Conservation (phyloP, 331 rosid genomes). For the Telfairia occidentalis region DNA sequence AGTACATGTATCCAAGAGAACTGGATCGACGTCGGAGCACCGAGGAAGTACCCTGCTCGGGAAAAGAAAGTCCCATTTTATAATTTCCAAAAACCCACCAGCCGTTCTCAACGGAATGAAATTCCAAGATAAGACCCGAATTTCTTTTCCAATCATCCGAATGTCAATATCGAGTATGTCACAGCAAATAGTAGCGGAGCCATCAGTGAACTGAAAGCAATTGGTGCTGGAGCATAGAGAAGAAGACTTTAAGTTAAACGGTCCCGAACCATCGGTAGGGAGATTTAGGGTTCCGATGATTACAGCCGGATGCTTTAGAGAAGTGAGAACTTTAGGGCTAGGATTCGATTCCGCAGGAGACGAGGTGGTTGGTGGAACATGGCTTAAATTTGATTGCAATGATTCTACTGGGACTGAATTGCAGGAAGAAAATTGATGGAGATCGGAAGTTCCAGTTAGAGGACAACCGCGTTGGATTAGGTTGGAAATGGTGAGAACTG, state of each 20-base stretch:
- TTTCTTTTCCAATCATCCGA: conserved; percentile 26
- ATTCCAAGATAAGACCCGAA: conserved; percentile 58
- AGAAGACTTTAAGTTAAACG: conserved; percentile 11
- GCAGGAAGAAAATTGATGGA: conserved; percentile 5
- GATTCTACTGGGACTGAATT: conserved; percentile 6
- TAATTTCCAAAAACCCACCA: conserved; percentile 59
- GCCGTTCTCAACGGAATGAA: conserved; percentile 47
- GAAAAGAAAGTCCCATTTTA: conserved; percentile 44
- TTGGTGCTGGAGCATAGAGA: conserved; percentile 28
- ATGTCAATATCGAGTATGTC: conserved; percentile 49
- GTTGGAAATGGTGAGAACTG: conserved; percentile 24
- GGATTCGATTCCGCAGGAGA: conserved; percentile 12
- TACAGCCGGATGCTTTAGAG: conserved; percentile 32
- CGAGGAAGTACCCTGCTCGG: conserved; percentile 11
- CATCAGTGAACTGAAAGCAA: conserved; percentile 72
- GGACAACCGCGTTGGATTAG: conserved; percentile 33
- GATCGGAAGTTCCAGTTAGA: conserved; percentile 40
- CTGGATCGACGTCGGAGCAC: conserved; percentile 11
- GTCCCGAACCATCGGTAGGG: conserved; percentile 11
- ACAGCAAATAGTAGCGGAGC: conserved; percentile 55
- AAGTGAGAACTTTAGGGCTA: conserved; percentile 31
- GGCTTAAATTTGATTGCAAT: conserved; percentile 1
- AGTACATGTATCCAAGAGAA: conserved; percentile 23
- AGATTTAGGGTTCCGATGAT: conserved; percentile 54
- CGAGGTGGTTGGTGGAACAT: background rate